A percentile compares a stretch with the other conserved stretches of the same genome.
phyloP scores from a whole-genome alignment of 768 basidiomycete species.

The Podaxis pistillaris region DNA sequence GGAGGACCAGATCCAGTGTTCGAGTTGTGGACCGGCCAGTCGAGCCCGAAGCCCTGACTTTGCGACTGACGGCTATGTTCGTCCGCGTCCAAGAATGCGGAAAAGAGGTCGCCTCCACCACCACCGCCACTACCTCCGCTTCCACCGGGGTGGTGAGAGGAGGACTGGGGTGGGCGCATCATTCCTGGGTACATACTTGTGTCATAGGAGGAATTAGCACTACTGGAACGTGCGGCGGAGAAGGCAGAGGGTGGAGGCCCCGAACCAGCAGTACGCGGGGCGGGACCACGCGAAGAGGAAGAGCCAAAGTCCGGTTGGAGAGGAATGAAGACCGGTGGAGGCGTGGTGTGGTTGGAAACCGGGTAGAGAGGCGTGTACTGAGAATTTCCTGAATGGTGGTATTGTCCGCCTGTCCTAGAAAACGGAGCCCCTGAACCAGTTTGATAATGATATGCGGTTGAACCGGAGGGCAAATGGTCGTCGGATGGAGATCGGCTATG shows the following conservation, averaged over 20 bases:
- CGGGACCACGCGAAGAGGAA: conserved; percentile 11
- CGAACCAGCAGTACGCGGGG: conserved; percentile 4
- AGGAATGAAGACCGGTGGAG: conserved; percentile 14
- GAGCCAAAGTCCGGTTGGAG: conserved; percentile 8
- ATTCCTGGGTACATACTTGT: conserved; percentile 9
- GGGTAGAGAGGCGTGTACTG: conserved; percentile 17
- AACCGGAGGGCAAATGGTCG: conserved; percentile 14
- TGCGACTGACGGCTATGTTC: conserved; percentile 16
- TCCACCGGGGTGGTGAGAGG: conserved; percentile 4
- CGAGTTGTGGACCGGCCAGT: conserved; percentile 13
- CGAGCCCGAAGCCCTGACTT: conserved; percentile 9
- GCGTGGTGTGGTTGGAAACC: conserved; percentile 13
- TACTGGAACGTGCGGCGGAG: conserved; percentile 7
- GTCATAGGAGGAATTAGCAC: conserved; percentile 11
- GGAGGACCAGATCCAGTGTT: conserved; percentile 8
- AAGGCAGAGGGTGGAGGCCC: conserved; percentile 6
- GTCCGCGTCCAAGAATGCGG: conserved; percentile 11
- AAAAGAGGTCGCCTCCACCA: conserved; percentile 9
- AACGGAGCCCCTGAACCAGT: conserved; percentile 11
- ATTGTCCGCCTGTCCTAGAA: conserved; percentile 9
- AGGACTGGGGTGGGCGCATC: conserved; percentile 13
- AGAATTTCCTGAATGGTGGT: conserved; percentile 13
- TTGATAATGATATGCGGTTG: conserved; percentile 9
- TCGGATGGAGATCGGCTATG: conserved; percentile 16
- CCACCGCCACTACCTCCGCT: conserved; percentile 8